Conservation (phyloP, 1,139 yeast species). For the Yueomyces sp. region DNA sequence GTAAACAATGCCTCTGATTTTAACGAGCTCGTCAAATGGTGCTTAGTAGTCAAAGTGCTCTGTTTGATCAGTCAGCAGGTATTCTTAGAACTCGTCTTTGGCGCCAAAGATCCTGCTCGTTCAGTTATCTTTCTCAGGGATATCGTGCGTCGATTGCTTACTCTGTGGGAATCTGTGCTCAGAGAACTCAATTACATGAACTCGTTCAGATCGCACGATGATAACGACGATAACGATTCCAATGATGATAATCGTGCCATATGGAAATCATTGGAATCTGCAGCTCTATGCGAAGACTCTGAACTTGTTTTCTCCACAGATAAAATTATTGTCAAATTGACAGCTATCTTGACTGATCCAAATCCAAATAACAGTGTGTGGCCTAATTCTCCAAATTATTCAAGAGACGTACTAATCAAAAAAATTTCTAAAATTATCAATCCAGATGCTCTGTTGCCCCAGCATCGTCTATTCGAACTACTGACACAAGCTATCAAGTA, state of each 20-base stretch:
- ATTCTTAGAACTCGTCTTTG: constrained; percentile 30
- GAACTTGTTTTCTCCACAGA: constrained; percentile 17
- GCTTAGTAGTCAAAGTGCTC: constrained; percentile 13
- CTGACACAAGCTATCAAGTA: constrained; percentile 39
- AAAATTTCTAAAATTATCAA: constrained; percentile 35
- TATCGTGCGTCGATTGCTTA: constrained; percentile 21
- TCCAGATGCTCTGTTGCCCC: constrained; percentile 41
- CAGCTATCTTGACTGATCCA: constrained; percentile 19
- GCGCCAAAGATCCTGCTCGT: constrained; percentile 23
- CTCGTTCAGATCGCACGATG: no score
- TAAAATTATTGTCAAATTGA: constrained; percentile 14
- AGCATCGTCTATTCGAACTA: constrained; percentile 36
- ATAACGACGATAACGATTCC: no score
- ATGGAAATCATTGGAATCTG: no score
- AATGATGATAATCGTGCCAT: no score
- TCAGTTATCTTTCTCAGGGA: constrained; percentile 36
- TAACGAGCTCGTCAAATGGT: constrained; percentile 7
- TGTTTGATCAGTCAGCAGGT: constrained; percentile 27
- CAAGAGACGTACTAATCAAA: constrained; percentile 33
- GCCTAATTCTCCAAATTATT: constrained; percentile 27
- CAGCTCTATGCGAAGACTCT: constrained; percentile 3
- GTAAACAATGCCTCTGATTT: no score
- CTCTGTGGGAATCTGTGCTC: constrained; percentile 27
- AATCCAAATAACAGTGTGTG: constrained; percentile 15
- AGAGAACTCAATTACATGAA: neutral